Conservation (phyloP, 73 alveolate species). For the Blepharisma japonicum region DNA sequence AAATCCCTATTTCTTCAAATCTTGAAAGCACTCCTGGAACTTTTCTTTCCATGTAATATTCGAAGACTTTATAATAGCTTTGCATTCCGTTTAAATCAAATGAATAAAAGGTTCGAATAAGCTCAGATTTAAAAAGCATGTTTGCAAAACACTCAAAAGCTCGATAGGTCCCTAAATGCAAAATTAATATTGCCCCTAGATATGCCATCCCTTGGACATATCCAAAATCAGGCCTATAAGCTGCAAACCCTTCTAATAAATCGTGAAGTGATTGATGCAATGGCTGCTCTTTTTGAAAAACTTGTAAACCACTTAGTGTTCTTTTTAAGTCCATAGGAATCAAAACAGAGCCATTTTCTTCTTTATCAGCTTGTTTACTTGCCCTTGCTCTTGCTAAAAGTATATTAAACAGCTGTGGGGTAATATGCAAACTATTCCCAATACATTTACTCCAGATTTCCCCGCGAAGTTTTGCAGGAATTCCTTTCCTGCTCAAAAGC, state of each 20-base stretch:
- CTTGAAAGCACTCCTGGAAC: background rate
- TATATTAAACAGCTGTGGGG: conserved; percentile 48
- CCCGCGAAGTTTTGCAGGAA: conserved; percentile 46
- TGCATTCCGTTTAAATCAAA: conserved; percentile 19
- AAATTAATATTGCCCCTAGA: conserved; percentile 73
- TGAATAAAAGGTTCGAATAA: conserved; percentile 2
- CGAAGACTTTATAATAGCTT: conserved; percentile 4
- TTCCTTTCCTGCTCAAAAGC: conserved; percentile 54
- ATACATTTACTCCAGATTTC: conserved; percentile 52
- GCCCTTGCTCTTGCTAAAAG: conserved; percentile 40
- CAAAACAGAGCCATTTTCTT: conserved; percentile 77
- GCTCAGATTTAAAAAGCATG: background rate
- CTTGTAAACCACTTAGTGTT: background rate
- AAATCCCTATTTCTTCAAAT: conserved; percentile 7
- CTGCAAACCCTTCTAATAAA: conserved; percentile 13
- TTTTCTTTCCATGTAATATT: conserved; percentile 18
- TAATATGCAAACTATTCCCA: conserved; percentile 68
- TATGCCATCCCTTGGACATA: conserved; percentile 86
- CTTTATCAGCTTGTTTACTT: conserved; percentile 53
- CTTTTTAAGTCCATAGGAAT: conserved; percentile 69
- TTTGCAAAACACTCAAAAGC: conserved; percentile 43
- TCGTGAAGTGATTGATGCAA: background rate
- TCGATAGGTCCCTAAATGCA: conserved; percentile 71
- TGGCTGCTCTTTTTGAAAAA: conserved; percentile 24
- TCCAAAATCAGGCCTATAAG: conserved; percentile 89